Base-by-base conservation (phyloP, 768 basidiomycete genomes). In the Daedaleopsis nitida region DNA sequence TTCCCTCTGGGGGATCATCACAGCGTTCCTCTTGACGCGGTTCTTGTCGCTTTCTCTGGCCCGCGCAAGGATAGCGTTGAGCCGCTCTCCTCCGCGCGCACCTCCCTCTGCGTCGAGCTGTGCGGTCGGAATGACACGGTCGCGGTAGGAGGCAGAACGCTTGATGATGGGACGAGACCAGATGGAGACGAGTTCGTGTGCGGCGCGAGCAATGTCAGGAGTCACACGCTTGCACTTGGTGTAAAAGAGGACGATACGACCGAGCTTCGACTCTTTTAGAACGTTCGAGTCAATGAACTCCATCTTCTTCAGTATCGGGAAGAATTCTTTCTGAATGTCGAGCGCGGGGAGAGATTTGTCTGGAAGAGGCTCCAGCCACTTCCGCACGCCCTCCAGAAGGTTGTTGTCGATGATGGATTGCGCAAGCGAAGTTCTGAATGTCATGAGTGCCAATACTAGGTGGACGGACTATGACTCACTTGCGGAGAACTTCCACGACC, bases 381-480 rank as follows among this genome's bases (percentile, higher is more conserved):
- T 80, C 43, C 85, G 82, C 53, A 98, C 94, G 6, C 90, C 94
- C 65, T 94, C 91, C 32, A 99, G 81, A 44, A 98, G 85, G 65
- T 96, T 94, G 73, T 95, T 95, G 76, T 99, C 97, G 55, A 94
- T 86, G 70, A 98, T 96, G 6, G 94, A 92, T 68, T 96, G 93
- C 12, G 89, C 86, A 16, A 96, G 84, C 1, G 93, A 87, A 17
- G 86, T 83, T 74, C 94, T 96, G 69, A 19, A 59, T 39, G 21
- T 42, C 3, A 45, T 57, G 24, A 19, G 23, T 57, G 55, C 37
- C 37, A 44, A 10, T 21, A 32, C 16, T 27, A 27, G 10, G 16
- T 34, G n/a, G 17, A 24, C 19, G 23, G n/a, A 8, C 8, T 23
- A 21, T 11, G 16, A 77, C 89, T 56, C 69, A 96, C 96, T 96